phyloP scores from a whole-genome alignment of 495 filamentous ascomycete species.

The Hypoxylon intermedium region DNA sequence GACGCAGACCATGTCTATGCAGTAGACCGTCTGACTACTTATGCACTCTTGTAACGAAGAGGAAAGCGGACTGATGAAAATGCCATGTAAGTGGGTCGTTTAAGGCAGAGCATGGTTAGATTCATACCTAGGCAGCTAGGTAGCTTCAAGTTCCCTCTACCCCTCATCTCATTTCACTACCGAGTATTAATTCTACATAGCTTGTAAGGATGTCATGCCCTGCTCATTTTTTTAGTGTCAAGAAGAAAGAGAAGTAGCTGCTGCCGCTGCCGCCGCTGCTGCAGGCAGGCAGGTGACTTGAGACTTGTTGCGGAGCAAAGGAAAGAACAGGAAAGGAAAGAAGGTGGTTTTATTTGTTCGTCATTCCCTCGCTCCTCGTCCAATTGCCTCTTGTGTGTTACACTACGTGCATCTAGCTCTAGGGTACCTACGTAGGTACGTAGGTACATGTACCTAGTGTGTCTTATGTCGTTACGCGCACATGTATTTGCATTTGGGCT shows the following conservation, averaged over 20 bases:
- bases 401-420: no score
- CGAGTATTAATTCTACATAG: conserved; percentile 5
- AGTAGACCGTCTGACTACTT: no score
- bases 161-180: conserved; percentile 38
- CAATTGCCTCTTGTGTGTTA: conserved; percentile 27
- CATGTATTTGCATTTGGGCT: neutral
- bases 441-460: neutral
- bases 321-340: conserved; percentile 16
- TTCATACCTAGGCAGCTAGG: conserved; percentile 13
- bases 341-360: conserved; percentile 16
- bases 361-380: conserved; percentile 28
- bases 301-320: conserved; percentile 25
- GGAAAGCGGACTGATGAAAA: no score
- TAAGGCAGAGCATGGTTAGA: conserved; percentile 24
- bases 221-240: conserved; percentile 10
- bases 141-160: conserved; percentile 12
- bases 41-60: no score
- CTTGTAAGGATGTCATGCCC: conserved; percentile 15
- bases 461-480: neutral
- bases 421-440: no score
- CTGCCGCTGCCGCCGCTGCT: conserved; percentile 13
- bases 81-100: conserved; percentile 10
- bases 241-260: conserved; percentile 10
- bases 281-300: conserved; percentile 32
- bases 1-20: no score